Conservation (phyloP, 2,329 filamentous ascomycete genomes). For the Periconia macrospinosa region DNA sequence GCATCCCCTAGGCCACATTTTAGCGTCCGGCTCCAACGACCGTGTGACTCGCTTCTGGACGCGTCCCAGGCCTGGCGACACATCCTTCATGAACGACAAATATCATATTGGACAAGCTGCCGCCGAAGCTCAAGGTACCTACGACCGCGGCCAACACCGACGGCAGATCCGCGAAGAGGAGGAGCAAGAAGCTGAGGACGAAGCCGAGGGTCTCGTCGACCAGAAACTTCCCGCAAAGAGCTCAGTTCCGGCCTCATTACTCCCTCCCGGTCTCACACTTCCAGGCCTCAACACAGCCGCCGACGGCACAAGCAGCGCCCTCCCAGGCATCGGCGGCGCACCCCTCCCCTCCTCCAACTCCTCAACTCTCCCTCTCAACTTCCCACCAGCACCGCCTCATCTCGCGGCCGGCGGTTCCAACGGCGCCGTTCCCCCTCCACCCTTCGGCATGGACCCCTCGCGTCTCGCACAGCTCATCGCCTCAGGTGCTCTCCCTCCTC, state of each 20-base stretch:
- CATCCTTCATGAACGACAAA: slow-evolving; percentile 81
- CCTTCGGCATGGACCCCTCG: slow-evolving; percentile 30
- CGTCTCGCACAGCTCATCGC: slow-evolving; percentile 39
- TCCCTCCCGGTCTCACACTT: slow-evolving; percentile 61
- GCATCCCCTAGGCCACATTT: slow-evolving; percentile 94
- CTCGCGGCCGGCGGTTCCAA: slow-evolving; percentile 11
- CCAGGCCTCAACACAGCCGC: slow-evolving; percentile 37
- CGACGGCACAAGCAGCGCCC: slow-evolving; percentile 49
- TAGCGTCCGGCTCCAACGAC: slow-evolving; percentile 95
- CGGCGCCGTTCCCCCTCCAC: slow-evolving; percentile 17
- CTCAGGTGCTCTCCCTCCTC: slow-evolving; percentile 40
- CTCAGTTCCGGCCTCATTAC: slow-evolving; percentile 53
- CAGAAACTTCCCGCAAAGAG: slow-evolving; percentile 75
- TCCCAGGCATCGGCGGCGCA: slow-evolving; percentile 53
- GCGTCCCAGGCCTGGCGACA: slow-evolving; percentile 82
- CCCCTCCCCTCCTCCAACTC: slow-evolving; percentile 34
- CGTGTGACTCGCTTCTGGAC: slow-evolving; percentile 97
- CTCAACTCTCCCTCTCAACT: slow-evolving; percentile 18
- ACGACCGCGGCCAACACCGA: slow-evolving; percentile 77
- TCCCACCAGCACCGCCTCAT: slow-evolving; percentile 30
- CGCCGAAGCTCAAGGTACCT: slow-evolving; percentile 93
- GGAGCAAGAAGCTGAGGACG: slow-evolving; percentile 89
- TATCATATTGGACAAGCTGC: slow-evolving; percentile 95
- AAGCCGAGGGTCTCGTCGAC: slow-evolving; percentile 88
- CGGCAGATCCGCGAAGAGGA: slow-evolving; percentile 85